Base-by-base conservation (phyloP, 768 basidiomycete species). In the Tulasnella sp. region DNA sequence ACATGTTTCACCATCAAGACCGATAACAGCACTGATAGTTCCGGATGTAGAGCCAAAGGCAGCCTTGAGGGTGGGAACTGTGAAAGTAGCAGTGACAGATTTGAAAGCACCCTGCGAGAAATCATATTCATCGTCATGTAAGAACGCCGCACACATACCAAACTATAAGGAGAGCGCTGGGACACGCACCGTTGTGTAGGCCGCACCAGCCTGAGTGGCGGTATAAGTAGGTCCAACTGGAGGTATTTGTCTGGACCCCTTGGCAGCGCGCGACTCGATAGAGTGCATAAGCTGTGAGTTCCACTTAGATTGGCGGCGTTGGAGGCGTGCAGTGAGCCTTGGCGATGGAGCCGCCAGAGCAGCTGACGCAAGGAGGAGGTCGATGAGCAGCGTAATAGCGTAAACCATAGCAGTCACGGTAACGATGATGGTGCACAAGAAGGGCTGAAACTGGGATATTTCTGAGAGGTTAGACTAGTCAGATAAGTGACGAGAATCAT, bases 1-100 rank as follows among this genome's bases (percentile, higher is more conserved):
- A 59, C 72, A 73, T 22, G 72, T 70, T 64, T 70, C 69, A 30
- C 72, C 72, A 55, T 71, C 71, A 53, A 72, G 70, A 34, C 72
- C 71, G 53, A 73, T 15, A 5, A 5, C 69, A 0, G 70, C 68
- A 8, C 71, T 61, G 63, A 60, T 56, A 46, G 64, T 66, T 38
- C 65, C 66, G 21, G 67, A 67, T 11, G 64, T 65, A 2, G 5
- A 7, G 30, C 53, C 7, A 50, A 50, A 17, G 69, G 34, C 34
- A 15, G 34, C 34, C 34, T 38, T 38, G 5, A 15, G 70, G 9
- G 68, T 72, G 29, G 71, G 71, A 15, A 72, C 68, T n/a, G 65
- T 64, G 63, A 72, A 70, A 4, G 71, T 73, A 12, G 66, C 71
- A 17, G 71, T 72, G 19, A 72, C 70, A 29, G 68, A 65, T 64